phyloP scores from a whole-genome alignment of 139 green algal genomes.

The Nannochloris sp. region DNA sequence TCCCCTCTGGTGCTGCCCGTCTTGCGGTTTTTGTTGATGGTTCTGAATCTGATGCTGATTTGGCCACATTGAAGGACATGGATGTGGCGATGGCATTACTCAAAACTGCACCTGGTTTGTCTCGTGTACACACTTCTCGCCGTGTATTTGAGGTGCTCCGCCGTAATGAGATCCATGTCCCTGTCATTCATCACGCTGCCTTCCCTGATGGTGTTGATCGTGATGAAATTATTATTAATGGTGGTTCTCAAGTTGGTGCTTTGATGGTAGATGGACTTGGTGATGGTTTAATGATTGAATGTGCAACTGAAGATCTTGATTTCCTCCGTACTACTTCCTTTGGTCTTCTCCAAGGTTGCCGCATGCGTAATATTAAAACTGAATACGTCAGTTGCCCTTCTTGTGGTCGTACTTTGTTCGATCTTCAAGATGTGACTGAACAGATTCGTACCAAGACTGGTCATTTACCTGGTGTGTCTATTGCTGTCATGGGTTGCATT shows the following conservation, averaged over 20 bases:
- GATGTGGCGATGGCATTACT: constrained; percentile 66
- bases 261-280: constrained; percentile 92
- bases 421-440: constrained; percentile 97
- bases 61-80: constrained; percentile 36
- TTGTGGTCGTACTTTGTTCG: constrained; percentile 96
- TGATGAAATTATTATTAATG: constrained; percentile 74
- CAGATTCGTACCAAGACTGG: constrained; percentile 86
- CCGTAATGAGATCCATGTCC: constrained; percentile 41
- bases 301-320: constrained; percentile 61
- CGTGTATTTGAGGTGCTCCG: constrained; percentile 83
- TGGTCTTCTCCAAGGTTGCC: constrained; percentile 89
- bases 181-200: constrained; percentile 86
- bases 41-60: constrained; percentile 71
- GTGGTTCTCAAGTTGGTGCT: constrained; percentile 71
- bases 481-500: constrained; percentile 99
- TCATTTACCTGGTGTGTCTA: constrained; percentile 91
- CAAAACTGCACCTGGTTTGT: constrained; percentile 45
- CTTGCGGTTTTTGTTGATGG: constrained; percentile 76
- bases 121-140: constrained; percentile 72
- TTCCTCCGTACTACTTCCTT: constrained; percentile 90
- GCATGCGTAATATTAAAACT: constrained; percentile 99
- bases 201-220: constrained; percentile 42
- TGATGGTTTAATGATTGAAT: constrained; percentile 89
- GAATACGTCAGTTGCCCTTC: constrained; percentile 97
- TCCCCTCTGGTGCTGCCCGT: constrained; percentile 64